Evolutionary conservation across 129 eudicot species (phyloP).

Genomic region (Pseudognaphalium luteoalbum): DNA sequence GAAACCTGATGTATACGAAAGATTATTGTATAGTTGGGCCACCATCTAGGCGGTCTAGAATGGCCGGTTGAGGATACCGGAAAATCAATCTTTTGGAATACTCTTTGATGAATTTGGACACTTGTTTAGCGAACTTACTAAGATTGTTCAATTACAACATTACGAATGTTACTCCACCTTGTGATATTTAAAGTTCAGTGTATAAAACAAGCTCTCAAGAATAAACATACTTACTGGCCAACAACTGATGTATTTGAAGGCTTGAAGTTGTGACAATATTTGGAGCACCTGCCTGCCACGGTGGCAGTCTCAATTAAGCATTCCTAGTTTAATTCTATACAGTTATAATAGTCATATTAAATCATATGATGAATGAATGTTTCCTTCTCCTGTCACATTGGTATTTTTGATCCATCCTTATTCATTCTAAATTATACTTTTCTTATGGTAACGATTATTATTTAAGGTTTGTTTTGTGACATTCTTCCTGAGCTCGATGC

Average conservation of each 20-base stretch:
- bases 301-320: too few species aligned
- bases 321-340: too few species aligned
- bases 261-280: slow-evolving; percentile 81
- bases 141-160: slow-evolving; percentile 8
- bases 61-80: too few species aligned
- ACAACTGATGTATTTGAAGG: slow-evolving; percentile 86
- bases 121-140: background rate
- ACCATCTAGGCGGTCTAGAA: too few species aligned
- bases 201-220: slow-evolving; percentile 85
- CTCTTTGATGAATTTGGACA: background rate
- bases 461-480: slow-evolving; percentile 95
- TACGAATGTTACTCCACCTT: slow-evolving; percentile 62
- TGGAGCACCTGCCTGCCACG: slow-evolving; percentile 60
- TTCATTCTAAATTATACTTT: too few species aligned
- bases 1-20: too few species aligned
- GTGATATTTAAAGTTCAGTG: slow-evolving; percentile 94
- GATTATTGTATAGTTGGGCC: too few species aligned
- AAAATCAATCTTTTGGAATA: too few species aligned
- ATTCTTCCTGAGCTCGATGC: slow-evolving; percentile 85
- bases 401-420: too few species aligned
- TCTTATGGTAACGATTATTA: slow-evolving; percentile 11
- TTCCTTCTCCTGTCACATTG: too few species aligned
- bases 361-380: too few species aligned
- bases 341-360: too few species aligned
- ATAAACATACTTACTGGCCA: slow-evolving; percentile 70